phyloP scores from a whole-genome alignment of 2,329 filamentous ascomycete species.

The Monosporascus sp. region DNA sequence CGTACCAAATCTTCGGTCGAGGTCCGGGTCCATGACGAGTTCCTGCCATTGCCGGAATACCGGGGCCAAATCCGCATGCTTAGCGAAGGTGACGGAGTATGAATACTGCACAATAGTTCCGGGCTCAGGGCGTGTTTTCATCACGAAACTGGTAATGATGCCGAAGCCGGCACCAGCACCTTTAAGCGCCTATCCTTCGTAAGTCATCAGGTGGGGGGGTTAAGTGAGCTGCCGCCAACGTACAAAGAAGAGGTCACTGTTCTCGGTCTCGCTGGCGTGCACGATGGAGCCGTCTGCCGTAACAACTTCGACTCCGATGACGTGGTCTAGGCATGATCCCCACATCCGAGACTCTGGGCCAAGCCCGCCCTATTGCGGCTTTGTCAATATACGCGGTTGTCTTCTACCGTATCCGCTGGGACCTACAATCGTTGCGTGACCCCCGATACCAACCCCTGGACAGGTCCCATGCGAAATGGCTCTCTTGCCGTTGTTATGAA shows the following conservation, averaged over 20 bases:
- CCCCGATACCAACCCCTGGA: conserved; percentile 52
- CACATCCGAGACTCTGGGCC: conserved; percentile 56
- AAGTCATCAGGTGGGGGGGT: not conserved
- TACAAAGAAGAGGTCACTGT: conserved; percentile 50
- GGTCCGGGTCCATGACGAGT: conserved; percentile 45
- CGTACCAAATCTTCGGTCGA: conserved; percentile 54
- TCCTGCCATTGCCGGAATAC: conserved; percentile 54
- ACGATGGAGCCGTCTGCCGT: conserved; percentile 48
- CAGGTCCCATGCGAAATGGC: conserved; percentile 57
- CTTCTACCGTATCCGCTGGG: too few relatives aligned
- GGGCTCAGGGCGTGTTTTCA: conserved; percentile 51
- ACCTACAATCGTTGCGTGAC: conserved; percentile 51
- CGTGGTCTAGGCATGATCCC: conserved; percentile 50
- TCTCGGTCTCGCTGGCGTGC: conserved; percentile 39
- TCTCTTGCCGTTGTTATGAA: conserved; percentile 47
- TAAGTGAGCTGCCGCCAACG: conserved; percentile 9
- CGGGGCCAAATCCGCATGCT: conserved; percentile 39
- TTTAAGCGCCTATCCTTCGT: conserved; percentile 37
- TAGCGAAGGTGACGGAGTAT: conserved; percentile 47
- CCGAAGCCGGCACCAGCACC: conserved; percentile 53
- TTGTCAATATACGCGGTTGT: conserved; percentile 6
- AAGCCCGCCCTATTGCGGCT: conserved; percentile 42
- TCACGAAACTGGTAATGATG: conserved; percentile 50
- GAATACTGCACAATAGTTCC: conserved; percentile 52
- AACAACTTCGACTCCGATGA: conserved; percentile 50